Evolutionary conservation across 306 rosid species (phyloP), one percentile per base, ranked within the genome.

Genomic region (Cucurbita moschata): DNA sequence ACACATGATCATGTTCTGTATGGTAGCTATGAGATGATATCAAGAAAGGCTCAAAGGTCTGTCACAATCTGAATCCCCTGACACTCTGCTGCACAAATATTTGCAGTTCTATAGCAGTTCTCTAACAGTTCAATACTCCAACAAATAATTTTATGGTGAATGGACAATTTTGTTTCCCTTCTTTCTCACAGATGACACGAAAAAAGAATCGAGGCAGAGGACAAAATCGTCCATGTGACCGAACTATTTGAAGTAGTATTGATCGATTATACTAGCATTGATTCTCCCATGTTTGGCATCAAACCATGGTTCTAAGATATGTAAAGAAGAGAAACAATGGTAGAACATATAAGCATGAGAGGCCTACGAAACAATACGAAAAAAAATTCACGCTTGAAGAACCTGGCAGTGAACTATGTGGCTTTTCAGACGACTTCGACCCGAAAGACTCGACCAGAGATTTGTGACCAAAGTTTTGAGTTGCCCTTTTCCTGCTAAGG

Each of bases 401-500:
- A 95, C 97, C 81, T 95, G 99, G 81, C 99, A 91, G 80, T 91
- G 99, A 81, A 95, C 87, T 76, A 95, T 91, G 80, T 91, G 97
- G 76, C 96, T 95, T 88, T 84, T 95, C 87, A 88, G 86, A 75
- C 92, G 85, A 76, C 87, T 81, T 38, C 99, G 88, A 39, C 96
- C 96, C 0, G 99, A 94, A 60, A 95, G 83, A 64, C 91, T 91
- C 0, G 97, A 95, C 99, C 96, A 91, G 46, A 95, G 65, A 68
- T 91, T 95, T 73, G 89, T 84, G 77, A 95, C 97, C 21, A 91
- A 74, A 57, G 92, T 83, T 79, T 88, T 86, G 60, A 84, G 84
- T 82, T 85, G 96, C 72, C 99, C 96, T 83, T 87, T 88, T 52
- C 97, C 96, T 4, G 97, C 90, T 77, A 95, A 86, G 59, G 92